Percentiles rank a stretch among this genome's conserved stretches.
These are phyloP conservation scores for Cyclostephanos tholiformis DNA, from an alignment of 108 stramenopile genomes.

Conservation along the genomic window DNA sequence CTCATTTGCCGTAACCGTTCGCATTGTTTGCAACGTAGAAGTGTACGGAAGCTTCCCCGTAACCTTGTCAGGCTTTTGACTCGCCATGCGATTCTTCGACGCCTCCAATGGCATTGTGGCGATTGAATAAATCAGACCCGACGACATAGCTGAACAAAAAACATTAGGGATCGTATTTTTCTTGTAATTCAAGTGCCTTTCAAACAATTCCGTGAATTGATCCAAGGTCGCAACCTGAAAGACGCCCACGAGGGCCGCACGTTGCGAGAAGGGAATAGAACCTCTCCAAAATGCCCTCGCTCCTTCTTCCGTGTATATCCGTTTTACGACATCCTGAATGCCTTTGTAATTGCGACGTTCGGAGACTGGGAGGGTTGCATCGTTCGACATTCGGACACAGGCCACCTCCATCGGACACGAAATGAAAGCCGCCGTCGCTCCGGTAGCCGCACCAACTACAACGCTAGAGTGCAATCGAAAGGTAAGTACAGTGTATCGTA, in stretches of 20 bases:
- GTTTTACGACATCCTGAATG: conserved; percentile 72
- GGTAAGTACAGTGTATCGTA: not conserved
- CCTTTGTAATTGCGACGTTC: conserved; percentile 87
- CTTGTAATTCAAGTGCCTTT: conserved; percentile 58
- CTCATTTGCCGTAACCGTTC: conserved; percentile 65
- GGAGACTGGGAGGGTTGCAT: conserved; percentile 74
- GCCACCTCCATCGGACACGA: conserved; percentile 94
- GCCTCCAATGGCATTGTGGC: conserved; percentile 96
- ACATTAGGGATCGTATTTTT: conserved; percentile 87
- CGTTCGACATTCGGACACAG: conserved; percentile 92
- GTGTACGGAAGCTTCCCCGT: conserved; percentile 88
- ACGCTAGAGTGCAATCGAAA: conserved; percentile 50
- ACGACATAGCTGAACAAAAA: conserved; percentile 91
- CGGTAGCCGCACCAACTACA: conserved; percentile 78
- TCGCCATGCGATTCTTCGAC: conserved; percentile 94
- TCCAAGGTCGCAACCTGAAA: conserved; percentile 94
- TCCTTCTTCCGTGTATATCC: conserved; percentile 87
- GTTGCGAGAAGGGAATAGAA: conserved; percentile 83
- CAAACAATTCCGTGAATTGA: conserved; percentile 90
- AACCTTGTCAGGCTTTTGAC: conserved; percentile 73
- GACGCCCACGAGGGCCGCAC: conserved; percentile 93
- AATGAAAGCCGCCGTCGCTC: conserved; percentile 89
- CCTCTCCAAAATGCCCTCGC: conserved; percentile 90
- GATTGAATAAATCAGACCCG: conserved; percentile 89
- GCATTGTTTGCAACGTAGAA: conserved; percentile 80